Evolutionary conservation across 2,329 filamentous ascomycete species (phyloP).

Genomic region (Periconia macrospinosa): DNA sequence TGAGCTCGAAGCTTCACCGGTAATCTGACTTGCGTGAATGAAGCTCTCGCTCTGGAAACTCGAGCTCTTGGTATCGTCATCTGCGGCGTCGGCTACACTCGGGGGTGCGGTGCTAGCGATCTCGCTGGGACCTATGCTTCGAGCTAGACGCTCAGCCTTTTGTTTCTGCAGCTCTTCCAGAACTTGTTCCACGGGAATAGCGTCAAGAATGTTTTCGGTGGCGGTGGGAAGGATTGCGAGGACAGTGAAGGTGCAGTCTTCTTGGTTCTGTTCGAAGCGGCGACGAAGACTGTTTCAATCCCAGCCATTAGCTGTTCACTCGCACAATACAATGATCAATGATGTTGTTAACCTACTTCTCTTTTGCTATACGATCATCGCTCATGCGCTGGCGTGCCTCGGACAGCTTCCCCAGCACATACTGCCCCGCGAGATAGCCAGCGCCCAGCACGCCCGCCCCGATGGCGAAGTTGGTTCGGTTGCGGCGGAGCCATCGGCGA

Average conservation of each 20-base stretch:
- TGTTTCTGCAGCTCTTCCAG: conserved; percentile 93
- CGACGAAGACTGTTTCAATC: conserved; percentile 72
- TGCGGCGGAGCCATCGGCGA: conserved; percentile 88
- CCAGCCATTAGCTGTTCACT: conserved; percentile 4
- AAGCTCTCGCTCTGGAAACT: conserved; percentile 82
- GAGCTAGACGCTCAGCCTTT: conserved; percentile 72
- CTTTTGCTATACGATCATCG: conserved; percentile 91
- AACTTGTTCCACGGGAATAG: conserved; percentile 88
- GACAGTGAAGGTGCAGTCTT: conserved; percentile 97
- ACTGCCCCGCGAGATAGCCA: conserved; percentile 90
- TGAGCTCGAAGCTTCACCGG: conserved; percentile 50
- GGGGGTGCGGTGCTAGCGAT: conserved; percentile 62
- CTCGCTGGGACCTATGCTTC: conserved; percentile 60
- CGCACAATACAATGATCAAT: not conserved
- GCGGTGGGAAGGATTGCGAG: conserved; percentile 92
- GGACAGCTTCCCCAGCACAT: conserved; percentile 86
- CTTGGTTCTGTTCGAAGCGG: conserved; percentile 97
- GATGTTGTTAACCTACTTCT: conserved; percentile 79
- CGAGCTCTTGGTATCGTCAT: conserved; percentile 78
- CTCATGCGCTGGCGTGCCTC: conserved; percentile 96
- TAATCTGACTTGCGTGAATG: conserved; percentile 78
- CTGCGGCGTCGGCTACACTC: conserved; percentile 62
- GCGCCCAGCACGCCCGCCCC: conserved; percentile 85
- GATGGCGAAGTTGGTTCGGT: conserved; percentile 86
- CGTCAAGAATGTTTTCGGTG: conserved; percentile 83